phyloP scores from a whole-genome alignment of 176 grass and related monocot species.

The Eragrostis curvula region DNA sequence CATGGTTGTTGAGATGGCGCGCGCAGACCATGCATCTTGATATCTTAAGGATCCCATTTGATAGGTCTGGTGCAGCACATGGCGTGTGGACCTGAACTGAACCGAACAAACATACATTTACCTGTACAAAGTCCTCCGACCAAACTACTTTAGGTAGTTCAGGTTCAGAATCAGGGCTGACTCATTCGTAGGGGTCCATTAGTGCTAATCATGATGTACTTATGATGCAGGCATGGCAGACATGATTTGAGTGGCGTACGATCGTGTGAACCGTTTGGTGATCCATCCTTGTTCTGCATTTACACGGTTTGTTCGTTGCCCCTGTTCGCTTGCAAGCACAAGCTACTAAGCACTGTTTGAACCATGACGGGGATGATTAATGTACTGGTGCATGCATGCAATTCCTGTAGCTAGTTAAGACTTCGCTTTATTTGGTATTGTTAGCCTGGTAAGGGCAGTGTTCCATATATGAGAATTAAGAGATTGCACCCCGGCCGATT shows the following conservation, averaged over 20 bases:
- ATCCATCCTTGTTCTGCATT: constrained; percentile 37
- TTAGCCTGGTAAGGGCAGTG: neutral
- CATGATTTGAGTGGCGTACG: constrained; percentile 30
- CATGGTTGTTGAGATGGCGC: neutral
- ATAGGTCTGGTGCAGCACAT: constrained; percentile 50
- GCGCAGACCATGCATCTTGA: neutral
- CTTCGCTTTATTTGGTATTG: neutral
- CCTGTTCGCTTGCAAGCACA: neutral
- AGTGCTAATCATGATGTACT: neutral
- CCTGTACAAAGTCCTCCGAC: constrained; percentile 23
- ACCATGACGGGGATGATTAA: neutral
- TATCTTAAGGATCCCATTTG: neutral
- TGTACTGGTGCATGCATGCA: constrained; percentile 12
- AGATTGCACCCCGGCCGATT: neutral
- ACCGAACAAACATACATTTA: neutral
- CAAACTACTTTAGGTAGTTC: constrained; percentile 30
- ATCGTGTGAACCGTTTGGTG: constrained; percentile 28
- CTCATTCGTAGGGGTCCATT: constrained; percentile 15
- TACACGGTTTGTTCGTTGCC: constrained; percentile 19
- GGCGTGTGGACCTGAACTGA: constrained; percentile 32
- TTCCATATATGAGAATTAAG: neutral
- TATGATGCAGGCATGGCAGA: constrained; percentile 6
- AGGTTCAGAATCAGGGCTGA: constrained; percentile 11
- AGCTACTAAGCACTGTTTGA: neutral
- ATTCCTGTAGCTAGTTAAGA: neutral